Evolutionary conservation across 352 stramenopile species (phyloP), one percentile per base, ranked within the genome.

Genomic region (Aphanomyces astaci): DNA sequence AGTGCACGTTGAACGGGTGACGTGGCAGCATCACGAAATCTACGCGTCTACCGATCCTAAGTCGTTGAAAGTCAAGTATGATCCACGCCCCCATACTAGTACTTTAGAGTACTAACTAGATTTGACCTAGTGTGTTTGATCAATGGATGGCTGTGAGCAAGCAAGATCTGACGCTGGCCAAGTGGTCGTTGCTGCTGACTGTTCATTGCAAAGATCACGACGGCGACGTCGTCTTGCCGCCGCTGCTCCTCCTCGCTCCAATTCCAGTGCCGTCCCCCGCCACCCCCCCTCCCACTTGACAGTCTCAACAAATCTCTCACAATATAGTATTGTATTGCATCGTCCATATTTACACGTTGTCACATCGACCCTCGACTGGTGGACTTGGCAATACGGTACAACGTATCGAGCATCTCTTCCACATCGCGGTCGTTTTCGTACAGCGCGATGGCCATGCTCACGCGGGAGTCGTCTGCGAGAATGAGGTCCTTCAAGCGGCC

Each of bases 371-470:
- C 24, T 15, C 11, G 54, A 10, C 9, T 15, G 25, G 22, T 51
- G 33, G 46, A n/a, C 66, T 91, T 91, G 1, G 84, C 82, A 17
- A 93, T 80, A 30, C 83, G 81, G 51, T 90, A 90, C 33, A 94
- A 71, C 60, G 81, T 88, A 69, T 94, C 86, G 51, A 94, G 80
- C 79, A 93, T 87, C 65, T 89, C 86, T 32, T 93, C 81, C 30
- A 93, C 87, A 71, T 94, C 82, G 59, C 88, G 78, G 71, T 94
- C 84, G 52, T 81, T 57, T 56, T 93, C 83, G 73, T 93, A 94
- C 72, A 79, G 80, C 66, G 90, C 82, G n/a, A 93, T 80, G 15
- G 84, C 86, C 5, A 78, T 81, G 5, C 90, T 74, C 5, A 94
- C 77, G 40, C 87, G 88, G 64, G 88, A 75, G 60, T 94, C 76